Evolutionary conservation across 495 filamentous ascomycete genomes (phyloP).

Genomic region (Tricharina praecox): DNA sequence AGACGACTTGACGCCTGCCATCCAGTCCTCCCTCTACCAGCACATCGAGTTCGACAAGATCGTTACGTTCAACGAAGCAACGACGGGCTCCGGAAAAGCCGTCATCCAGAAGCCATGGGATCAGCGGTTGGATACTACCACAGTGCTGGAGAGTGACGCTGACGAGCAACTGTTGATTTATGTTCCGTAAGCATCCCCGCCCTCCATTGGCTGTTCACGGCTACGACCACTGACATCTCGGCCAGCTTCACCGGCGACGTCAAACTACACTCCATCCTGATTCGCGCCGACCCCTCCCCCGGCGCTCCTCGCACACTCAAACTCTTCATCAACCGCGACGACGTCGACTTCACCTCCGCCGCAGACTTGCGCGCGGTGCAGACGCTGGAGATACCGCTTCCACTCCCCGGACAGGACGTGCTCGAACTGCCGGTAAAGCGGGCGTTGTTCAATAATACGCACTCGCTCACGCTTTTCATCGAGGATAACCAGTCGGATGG

Average conservation of each 20-base stretch:
- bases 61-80: slow-evolving; percentile 66
- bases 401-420: slow-evolving; percentile 52
- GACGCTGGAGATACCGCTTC: slow-evolving; percentile 43
- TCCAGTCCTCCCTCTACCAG: slow-evolving; percentile 74
- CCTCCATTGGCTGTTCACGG: no score
- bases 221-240: no score
- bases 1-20: slow-evolving; percentile 77
- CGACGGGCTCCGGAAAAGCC: slow-evolving; percentile 46
- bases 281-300: slow-evolving; percentile 53
- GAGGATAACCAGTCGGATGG: slow-evolving; percentile 44
- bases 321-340: slow-evolving; percentile 66
- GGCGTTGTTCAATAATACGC: slow-evolving; percentile 72
- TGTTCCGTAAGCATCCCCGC: slow-evolving; percentile 76
- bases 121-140: slow-evolving; percentile 50
- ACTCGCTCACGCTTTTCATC: slow-evolving; percentile 64
- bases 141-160: slow-evolving; percentile 64
- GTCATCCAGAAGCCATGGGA: slow-evolving; percentile 84
- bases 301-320: slow-evolving; percentile 70
- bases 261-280: slow-evolving; percentile 71
- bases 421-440: slow-evolving; percentile 74
- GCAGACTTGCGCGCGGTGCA: slow-evolving; percentile 56
- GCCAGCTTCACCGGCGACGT: slow-evolving; percentile 88
- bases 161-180: slow-evolving; percentile 90
- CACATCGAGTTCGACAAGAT: slow-evolving; percentile 81
- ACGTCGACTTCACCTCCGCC: slow-evolving; percentile 67